Percentiles rank a stretch among this genome's conserved stretches.
Evolutionary conservation across 805 yeast genomes (phyloP).

Genomic region (Candida odintsovae): DNA sequence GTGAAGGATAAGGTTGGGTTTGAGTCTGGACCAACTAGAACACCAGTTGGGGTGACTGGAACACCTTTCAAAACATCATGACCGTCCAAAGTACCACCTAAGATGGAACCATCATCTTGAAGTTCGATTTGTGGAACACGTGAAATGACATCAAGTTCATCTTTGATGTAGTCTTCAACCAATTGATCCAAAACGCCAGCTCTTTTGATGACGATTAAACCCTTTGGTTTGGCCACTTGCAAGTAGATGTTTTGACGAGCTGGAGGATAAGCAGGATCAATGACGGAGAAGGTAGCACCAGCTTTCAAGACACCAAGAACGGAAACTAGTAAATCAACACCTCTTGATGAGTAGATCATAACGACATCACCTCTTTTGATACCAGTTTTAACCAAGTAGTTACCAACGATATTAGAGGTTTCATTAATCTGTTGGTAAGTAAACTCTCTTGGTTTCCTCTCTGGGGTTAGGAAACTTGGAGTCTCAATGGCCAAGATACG

Average conservation of each 20-base stretch:
- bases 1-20: conserved; percentile 96
- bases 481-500: conserved; percentile 93
- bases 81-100: conserved; percentile 45
- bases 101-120: conserved; percentile 64
- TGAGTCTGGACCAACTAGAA: conserved; percentile 93
- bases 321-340: conserved; percentile 94
- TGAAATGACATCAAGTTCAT: conserved; percentile 68
- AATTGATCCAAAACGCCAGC: conserved; percentile 79
- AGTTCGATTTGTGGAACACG: conserved; percentile 74
- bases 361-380: conserved; percentile 90
- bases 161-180: conserved; percentile 71
- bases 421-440: conserved; percentile 84
- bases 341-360: conserved; percentile 96
- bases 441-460: conserved; percentile 60
- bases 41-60: conserved; percentile 66
- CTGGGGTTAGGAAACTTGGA: conserved; percentile 50
- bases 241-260: conserved; percentile 93
- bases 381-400: conserved; percentile 76
- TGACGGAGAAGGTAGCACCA: conserved; percentile 97
- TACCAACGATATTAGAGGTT: conserved; percentile 91
- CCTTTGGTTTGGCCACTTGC: conserved; percentile 89
- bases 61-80: conserved; percentile 48
- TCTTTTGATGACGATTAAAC: conserved; percentile 81
- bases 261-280: conserved; percentile 98
- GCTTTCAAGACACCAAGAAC: conserved; percentile 98